Conservation (phyloP, 2,329 filamentous ascomycete genomes). For the Cercospora sp. region DNA sequence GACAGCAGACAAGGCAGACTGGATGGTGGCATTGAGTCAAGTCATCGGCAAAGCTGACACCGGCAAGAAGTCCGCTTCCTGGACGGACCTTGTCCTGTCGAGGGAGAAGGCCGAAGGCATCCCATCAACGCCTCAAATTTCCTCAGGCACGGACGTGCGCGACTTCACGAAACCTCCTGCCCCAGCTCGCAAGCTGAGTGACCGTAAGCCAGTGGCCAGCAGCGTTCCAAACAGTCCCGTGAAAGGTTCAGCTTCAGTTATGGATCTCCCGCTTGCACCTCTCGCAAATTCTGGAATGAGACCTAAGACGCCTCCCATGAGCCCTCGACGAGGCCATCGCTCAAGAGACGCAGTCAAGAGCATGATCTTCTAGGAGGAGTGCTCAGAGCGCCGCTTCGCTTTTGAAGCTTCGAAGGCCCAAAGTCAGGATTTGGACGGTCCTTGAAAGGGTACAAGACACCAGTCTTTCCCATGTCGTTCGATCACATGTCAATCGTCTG, state of each 20-base stretch:
- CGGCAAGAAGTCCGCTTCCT: conserved; percentile 51
- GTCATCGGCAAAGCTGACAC: conserved; percentile 58
- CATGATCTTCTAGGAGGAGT: conserved; percentile 40
- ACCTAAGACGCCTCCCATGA: conserved; percentile 38
- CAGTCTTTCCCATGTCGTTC: conserved; percentile 10
- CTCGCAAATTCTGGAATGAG: conserved; percentile 21
- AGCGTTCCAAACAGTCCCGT: conserved; percentile 34
- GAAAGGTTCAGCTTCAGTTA: conserved; percentile 24
- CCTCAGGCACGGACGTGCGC: conserved; percentile 20
- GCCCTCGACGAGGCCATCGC: conserved; percentile 33
- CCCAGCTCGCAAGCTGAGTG: conserved; percentile 23
- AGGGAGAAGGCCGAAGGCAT: conserved; percentile 39
- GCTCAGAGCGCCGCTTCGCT: conserved; percentile 3
- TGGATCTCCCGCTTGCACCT: conserved; percentile 19
- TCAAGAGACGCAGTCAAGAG: conserved; percentile 40
- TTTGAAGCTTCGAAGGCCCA: conserved; percentile 7
- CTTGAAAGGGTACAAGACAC: conserved; percentile 12
- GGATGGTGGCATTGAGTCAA: conserved; percentile 87
- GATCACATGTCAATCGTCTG: background rate
- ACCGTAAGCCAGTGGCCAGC: conserved; percentile 29
- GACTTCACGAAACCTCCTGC: conserved; percentile 35
- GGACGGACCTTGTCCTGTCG: conserved; percentile 61
- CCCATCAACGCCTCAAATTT: conserved; percentile 5
- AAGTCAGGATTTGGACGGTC: conserved; percentile 9
- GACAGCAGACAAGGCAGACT: conserved; percentile 81